Evolutionary conservation across 495 filamentous ascomycete species (phyloP).

Genomic region (Aspergillus carlsbadensis): DNA sequence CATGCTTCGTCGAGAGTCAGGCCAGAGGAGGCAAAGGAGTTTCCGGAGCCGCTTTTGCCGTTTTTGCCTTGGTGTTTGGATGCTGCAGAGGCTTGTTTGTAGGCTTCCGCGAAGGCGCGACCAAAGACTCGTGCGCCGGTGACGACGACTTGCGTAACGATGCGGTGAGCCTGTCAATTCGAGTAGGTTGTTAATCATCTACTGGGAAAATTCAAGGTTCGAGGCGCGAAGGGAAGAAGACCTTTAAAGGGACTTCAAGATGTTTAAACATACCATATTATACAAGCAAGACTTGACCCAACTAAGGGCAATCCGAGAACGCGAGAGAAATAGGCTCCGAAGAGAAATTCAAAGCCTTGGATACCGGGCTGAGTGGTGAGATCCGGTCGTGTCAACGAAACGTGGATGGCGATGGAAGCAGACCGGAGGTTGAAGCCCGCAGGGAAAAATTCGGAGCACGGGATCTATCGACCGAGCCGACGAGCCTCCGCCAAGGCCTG

Average conservation of each 20-base stretch:
- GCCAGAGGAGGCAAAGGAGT: slow-evolving; percentile 60
- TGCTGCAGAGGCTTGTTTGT: slow-evolving; percentile 85
- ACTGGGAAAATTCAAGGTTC: not conserved
- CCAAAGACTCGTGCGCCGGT: slow-evolving; percentile 88
- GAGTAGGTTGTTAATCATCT: slow-evolving; percentile 2
- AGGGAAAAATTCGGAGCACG: slow-evolving; percentile 41
- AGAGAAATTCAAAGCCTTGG: not conserved
- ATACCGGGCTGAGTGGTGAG: not conserved
- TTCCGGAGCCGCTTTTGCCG: slow-evolving; percentile 35
- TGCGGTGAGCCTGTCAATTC: slow-evolving; percentile 76
- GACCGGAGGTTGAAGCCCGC: slow-evolving; percentile 22
- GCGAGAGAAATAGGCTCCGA: not conserved
- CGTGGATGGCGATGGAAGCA: slow-evolving; percentile 28
- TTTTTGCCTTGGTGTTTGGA: slow-evolving; percentile 64
- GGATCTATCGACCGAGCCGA: slow-evolving; percentile 10
- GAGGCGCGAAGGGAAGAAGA: not conserved
- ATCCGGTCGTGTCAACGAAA: not conserved
- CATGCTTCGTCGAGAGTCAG: slow-evolving; percentile 95
- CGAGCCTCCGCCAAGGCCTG: not conserved
- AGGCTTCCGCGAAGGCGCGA: slow-evolving; percentile 87
- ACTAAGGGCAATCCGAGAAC: not conserved
- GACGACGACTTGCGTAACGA: slow-evolving; percentile 89
- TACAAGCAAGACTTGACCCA: slow-evolving; percentile 1
- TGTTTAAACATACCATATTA: slow-evolving; percentile 18
- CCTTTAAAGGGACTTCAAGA: not conserved